phyloP scores from a whole-genome alignment of 2,329 filamentous ascomycete species.

The Sporothrix brunneoviolacea region DNA sequence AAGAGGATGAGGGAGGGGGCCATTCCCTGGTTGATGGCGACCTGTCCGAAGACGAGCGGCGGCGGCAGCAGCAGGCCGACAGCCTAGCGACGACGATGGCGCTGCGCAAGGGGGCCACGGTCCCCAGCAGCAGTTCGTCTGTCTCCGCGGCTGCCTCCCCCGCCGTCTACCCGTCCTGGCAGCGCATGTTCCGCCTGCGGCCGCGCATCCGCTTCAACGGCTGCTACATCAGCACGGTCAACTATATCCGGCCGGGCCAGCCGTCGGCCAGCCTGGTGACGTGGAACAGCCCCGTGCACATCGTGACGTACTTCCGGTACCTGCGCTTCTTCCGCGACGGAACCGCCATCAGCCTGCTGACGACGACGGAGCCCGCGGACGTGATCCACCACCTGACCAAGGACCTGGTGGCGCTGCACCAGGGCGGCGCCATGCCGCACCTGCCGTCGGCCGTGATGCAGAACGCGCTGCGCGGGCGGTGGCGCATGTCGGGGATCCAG shows the following conservation, averaged over 20 bases:
- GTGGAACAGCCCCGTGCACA: constrained; percentile 80
- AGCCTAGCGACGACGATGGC: constrained; percentile 32
- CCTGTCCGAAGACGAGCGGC: constrained; percentile 19
- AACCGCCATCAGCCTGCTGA: constrained; percentile 70
- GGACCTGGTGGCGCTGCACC: constrained; percentile 53
- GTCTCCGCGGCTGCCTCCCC: not conserved
- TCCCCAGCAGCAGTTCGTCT: no score
- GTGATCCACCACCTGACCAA: constrained; percentile 78
- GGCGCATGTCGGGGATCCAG: constrained; percentile 37
- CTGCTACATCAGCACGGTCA: constrained; percentile 93
- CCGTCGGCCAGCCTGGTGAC: constrained; percentile 62
- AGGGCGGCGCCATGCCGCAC: constrained; percentile 30
- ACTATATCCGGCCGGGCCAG: constrained; percentile 82
- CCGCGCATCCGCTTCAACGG: constrained; percentile 91
- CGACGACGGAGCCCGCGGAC: constrained; percentile 73
- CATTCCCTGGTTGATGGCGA: constrained; percentile 6
- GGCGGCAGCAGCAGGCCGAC: constrained; percentile 22
- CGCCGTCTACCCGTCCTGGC: constrained; percentile 41
- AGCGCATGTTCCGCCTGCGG: constrained; percentile 69
- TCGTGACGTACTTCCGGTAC: constrained; percentile 97
- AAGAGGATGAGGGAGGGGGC: constrained; percentile 13
- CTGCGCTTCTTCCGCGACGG: constrained; percentile 92
- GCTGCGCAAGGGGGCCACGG: constrained; percentile 39
- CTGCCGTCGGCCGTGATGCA: constrained; percentile 55
- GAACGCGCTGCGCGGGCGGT: constrained; percentile 54